Conservation (phyloP, 75 land plant species). For the Selaginella tamariscina region DNA sequence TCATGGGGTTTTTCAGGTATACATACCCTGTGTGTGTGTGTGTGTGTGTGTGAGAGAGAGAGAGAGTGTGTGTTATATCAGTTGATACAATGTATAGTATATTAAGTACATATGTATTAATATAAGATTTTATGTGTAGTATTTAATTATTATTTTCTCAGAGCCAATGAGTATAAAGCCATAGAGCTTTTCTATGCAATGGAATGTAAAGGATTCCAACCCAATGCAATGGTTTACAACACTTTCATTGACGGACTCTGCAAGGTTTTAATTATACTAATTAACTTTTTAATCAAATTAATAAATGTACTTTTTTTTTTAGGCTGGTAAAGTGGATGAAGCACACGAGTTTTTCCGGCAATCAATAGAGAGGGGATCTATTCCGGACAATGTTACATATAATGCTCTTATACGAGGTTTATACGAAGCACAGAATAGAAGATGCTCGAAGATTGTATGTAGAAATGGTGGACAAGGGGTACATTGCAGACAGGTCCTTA, state of each 20-base stretch:
- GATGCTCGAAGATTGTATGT: not conserved
- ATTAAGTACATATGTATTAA: no score
- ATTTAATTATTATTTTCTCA: no score
- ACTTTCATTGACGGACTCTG: not conserved
- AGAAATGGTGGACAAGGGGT: not conserved
- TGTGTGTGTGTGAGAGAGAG: no score
- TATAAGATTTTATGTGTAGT: no score
- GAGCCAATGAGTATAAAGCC: not conserved
- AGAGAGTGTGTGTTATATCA: no score
- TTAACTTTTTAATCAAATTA: no score
- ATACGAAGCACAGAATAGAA: not conserved
- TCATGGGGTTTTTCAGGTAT: not conserved
- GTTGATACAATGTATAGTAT: no score
- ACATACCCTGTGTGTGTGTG: no score
- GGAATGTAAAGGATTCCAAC: not conserved
- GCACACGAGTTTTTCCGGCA: not conserved
- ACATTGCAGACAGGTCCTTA: not conserved
- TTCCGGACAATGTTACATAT: not conserved
- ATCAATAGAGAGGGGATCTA: not conserved
- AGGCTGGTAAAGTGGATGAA: not conserved
- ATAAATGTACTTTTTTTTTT: no score
- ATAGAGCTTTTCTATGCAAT: not conserved
- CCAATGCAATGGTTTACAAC: not conserved
- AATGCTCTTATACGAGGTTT: not conserved
- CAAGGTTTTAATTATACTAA: no score